These are phyloP conservation scores for Agrostemma githago DNA, from an alignment of 148 eudicot species.

Conservation along the genomic window DNA sequence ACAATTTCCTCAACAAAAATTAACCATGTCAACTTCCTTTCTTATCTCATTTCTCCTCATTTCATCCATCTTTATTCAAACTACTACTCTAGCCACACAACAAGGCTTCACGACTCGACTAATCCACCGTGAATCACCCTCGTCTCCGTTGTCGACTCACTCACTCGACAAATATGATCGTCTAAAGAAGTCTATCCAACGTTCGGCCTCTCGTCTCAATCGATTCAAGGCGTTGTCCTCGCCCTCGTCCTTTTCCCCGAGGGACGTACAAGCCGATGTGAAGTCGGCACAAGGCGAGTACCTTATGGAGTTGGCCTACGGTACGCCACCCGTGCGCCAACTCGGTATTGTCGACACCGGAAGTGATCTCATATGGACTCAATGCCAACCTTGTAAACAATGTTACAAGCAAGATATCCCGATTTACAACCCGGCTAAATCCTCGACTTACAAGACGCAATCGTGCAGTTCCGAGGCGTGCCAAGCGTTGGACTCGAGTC, in stretches of 20 bases:
- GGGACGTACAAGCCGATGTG: constrained; percentile 21
- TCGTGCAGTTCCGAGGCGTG: constrained; percentile 17
- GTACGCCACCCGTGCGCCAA: constrained; percentile 5
- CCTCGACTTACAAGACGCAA: constrained; percentile 14
- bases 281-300: background rate
- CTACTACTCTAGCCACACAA: background rate
- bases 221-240: background rate
- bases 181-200: constrained; percentile 19
- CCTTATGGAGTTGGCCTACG: constrained; percentile 6
- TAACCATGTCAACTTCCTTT: constrained; percentile 13
- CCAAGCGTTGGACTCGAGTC: background rate
- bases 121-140: constrained; percentile 46
- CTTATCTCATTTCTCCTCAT: background rate
- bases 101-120: constrained; percentile 34
- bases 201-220: constrained; percentile 25
- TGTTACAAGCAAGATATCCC: constrained; percentile 16
- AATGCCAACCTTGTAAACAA: constrained; percentile 20
- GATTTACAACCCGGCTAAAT: constrained; percentile 22
- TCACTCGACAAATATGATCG: constrained; percentile 23
- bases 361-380: constrained; percentile 29
- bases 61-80: background rate
- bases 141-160: constrained; percentile 36
- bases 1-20: background rate
- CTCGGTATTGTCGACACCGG: constrained; percentile 21
- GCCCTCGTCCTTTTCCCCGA: background rate